Percentiles rank a stretch among this genome's conserved stretches.
Evolutionary conservation across 345 rosid species (phyloP).

Genomic region (Luvunga scandens): DNA sequence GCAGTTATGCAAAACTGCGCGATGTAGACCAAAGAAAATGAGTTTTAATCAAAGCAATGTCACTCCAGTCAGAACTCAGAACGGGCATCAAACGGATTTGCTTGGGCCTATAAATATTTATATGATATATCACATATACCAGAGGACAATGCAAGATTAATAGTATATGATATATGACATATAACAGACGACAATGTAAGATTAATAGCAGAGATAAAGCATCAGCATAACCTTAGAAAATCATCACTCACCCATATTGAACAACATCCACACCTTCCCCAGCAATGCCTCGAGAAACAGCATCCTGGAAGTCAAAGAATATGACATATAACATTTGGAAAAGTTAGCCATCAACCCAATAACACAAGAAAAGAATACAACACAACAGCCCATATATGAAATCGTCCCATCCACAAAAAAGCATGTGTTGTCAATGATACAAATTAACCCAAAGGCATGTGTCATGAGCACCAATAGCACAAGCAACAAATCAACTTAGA

Average conservation of each 20-base stretch:
- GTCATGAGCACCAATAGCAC: not conserved
- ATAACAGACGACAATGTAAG: not conserved
- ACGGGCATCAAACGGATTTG: not conserved
- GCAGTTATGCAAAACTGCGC: not conserved
- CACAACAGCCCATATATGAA: not conserved
- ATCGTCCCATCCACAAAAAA: not conserved
- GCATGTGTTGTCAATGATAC: not conserved
- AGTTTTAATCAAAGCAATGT: not conserved
- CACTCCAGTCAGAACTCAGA: not conserved
- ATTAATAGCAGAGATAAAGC: constrained; percentile 2
- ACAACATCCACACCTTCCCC: constrained; percentile 72
- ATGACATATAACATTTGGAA: not conserved
- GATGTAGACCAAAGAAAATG: not conserved
- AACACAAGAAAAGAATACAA: not conserved
- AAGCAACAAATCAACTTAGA: not conserved
- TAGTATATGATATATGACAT: not conserved
- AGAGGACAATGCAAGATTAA: not conserved
- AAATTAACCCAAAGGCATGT: not conserved
- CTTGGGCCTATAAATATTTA: not conserved
- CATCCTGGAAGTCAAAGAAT: constrained; percentile 56
- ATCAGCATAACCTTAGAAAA: not conserved
- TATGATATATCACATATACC: not conserved
- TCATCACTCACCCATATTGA: constrained; percentile 77
- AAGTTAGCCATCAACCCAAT: not conserved
- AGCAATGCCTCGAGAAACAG: constrained; percentile 80